Evolutionary conservation across 2,329 filamentous ascomycete species (phyloP), one percentile per base, ranked within the genome.

Genomic region (Colletotrichum melonis): DNA sequence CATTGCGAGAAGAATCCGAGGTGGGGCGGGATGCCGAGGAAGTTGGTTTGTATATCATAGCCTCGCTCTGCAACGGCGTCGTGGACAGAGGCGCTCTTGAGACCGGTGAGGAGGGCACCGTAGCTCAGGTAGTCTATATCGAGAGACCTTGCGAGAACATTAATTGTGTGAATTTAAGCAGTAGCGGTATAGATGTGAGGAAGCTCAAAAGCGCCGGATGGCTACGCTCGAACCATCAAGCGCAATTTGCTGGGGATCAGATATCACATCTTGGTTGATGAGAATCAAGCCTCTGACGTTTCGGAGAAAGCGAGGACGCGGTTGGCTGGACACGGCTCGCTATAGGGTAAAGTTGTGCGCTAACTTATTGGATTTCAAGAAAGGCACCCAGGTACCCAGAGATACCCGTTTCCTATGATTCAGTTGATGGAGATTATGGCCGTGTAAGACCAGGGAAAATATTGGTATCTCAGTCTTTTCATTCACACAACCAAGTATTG

Each of bases 391-490:
- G 42, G 42, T 11, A 49, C 19, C 19, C 5, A 2, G 38, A 16
- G 38, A 42, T 16, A 42, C 38, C 38, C 6, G 14, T 14, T 42
- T 42, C 14, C 38, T 42, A 5, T 49, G 42, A 5, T n/a, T 4
- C 42, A n/a, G 19, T 19, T n/a, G 8, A 56, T 26, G 54, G 22
- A 12, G 22, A 28, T 22, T 14, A 28, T 14, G 52, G 52, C n/a
- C 52, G 5, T 4, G 26, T 28, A 14, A 14, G 14, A 14, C 24
- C 9, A 16, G 5, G 28, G 32, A 19, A 56, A 69, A 19, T 16
- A 28, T 38, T 63, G 58, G 24, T 69, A 30, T 55, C 67, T 65
- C 46, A 16, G 22, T 52, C 8, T 70, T 46, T n/a, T 71, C 26
- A 59, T 59, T 49, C 12, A 24, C 12, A 24, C 35, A 32, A 49